These are phyloP conservation scores for Plantago lanceolata DNA, from an alignment of 305 asterid species.

Conservation along the genomic window DNA sequence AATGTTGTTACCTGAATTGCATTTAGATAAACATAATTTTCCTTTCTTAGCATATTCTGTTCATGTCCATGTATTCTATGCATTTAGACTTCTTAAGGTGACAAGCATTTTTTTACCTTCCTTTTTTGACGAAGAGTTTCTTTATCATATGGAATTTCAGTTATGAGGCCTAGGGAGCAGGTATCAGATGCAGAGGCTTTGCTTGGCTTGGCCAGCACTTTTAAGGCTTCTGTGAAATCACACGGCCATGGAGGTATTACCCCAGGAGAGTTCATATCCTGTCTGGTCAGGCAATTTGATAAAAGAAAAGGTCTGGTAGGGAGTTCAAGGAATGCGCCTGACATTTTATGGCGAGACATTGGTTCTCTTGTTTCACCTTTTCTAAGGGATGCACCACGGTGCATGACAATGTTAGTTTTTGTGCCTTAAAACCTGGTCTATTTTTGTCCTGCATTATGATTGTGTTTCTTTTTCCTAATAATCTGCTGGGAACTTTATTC, in stretches of 20 bases:
- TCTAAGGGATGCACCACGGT: constrained; percentile 39
- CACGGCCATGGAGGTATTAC: constrained; percentile 33
- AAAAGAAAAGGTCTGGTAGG: neutral
- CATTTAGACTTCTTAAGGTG: neutral
- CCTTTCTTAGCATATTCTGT: neutral
- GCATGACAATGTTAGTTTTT: constrained; percentile 41
- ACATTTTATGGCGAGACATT: constrained; percentile 34
- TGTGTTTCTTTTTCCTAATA: neutral
- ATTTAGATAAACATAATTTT: too few relatives aligned
- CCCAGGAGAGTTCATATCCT: constrained; percentile 40
- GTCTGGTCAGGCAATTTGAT: constrained; percentile 35
- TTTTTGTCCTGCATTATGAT: neutral
- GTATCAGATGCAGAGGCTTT: constrained; percentile 59
- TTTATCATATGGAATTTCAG: constrained; percentile 28
- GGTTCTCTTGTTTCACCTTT: constrained; percentile 33
- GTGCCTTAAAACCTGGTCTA: neutral
- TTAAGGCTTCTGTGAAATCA: constrained; percentile 38
- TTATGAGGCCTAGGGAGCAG: constrained; percentile 53
- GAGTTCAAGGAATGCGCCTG: neutral
- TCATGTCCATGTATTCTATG: neutral
- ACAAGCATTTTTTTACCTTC: neutral
- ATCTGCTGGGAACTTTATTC: neutral
- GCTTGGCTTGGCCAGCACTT: constrained; percentile 35
- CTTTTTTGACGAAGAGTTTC: neutral
- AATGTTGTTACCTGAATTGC: neutral